Conservation (phyloP, 179 eudicot species). For the Pouteria campechiana region DNA sequence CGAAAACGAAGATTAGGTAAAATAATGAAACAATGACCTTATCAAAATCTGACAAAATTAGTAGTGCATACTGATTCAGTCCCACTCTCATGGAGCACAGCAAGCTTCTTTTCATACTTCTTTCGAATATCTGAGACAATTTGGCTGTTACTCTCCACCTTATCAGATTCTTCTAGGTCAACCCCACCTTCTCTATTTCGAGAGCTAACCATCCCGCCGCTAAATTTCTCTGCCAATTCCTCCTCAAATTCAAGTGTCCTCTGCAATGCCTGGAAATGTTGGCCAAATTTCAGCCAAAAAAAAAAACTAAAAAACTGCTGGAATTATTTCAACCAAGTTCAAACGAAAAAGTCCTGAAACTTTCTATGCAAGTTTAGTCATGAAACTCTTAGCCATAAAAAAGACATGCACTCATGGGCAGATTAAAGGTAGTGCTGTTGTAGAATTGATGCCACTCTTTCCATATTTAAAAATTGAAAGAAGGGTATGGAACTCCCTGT, state of each 20-base stretch:
- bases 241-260: conserved; percentile 95
- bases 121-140: conserved; percentile 74
- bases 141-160: conserved; percentile 35
- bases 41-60: conserved; percentile 1
- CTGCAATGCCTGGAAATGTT: conserved; percentile 64
- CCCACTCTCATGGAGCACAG: conserved; percentile 66
- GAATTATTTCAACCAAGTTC: too few species aligned
- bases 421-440: too few species aligned
- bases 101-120: conserved; percentile 93
- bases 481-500: too few species aligned
- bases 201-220: conserved; percentile 56
- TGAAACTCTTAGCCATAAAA: too few species aligned
- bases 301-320: too few species aligned
- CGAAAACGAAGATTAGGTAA: neutral
- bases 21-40: neutral
- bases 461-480: too few species aligned
- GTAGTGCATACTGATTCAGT: conserved; percentile 37
- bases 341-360: too few species aligned
- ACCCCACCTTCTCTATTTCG: conserved; percentile 36
- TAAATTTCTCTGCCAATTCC: conserved; percentile 91
- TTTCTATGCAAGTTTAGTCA: too few species aligned
- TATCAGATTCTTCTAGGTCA: conserved; percentile 46
- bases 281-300: too few species aligned
- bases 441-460: too few species aligned
- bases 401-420: too few species aligned